These are phyloP conservation scores for Cyclotella cryptica DNA, from an alignment of 108 stramenopile species.

Conservation along the genomic window DNA sequence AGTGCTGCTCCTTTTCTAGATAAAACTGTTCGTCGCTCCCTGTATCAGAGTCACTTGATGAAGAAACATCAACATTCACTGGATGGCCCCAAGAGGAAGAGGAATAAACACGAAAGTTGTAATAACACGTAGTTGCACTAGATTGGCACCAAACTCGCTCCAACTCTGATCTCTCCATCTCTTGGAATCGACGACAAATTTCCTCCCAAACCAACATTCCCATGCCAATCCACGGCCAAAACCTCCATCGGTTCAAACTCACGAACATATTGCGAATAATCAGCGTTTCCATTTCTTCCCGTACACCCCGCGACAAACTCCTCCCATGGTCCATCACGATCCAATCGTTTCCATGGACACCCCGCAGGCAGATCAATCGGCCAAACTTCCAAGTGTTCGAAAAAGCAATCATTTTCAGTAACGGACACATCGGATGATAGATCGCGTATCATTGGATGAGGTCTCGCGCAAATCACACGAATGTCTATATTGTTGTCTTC, in stretches of 20 bases:
- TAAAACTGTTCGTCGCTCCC: slow-evolving; percentile 41
- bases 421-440: neutral
- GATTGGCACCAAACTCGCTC: neutral
- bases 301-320: slow-evolving; percentile 31
- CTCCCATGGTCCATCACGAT: slow-evolving; percentile 47
- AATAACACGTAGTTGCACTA: slow-evolving; percentile 30
- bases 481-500: neutral
- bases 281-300: neutral
- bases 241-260: slow-evolving; percentile 26
- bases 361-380: slow-evolving; percentile 24
- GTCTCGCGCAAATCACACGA: slow-evolving; percentile 52
- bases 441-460: slow-evolving; percentile 25
- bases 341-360: slow-evolving; percentile 48
- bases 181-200: neutral
- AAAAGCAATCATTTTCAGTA: neutral
- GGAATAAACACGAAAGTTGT: slow-evolving; percentile 59
- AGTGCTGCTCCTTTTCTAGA: slow-evolving; percentile 42
- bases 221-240: slow-evolving; percentile 50
- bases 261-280: neutral
- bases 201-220: slow-evolving; percentile 36
- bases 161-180: neutral
- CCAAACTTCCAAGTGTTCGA: slow-evolving; percentile 28
- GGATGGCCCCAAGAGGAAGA: slow-evolving; percentile 15
- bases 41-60: neutral
- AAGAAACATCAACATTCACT: neutral